These are phyloP conservation scores for Phlyctochytrium arcticum DNA, from an alignment of 192 early-diverging fungal species.

Conservation along the genomic window DNA sequence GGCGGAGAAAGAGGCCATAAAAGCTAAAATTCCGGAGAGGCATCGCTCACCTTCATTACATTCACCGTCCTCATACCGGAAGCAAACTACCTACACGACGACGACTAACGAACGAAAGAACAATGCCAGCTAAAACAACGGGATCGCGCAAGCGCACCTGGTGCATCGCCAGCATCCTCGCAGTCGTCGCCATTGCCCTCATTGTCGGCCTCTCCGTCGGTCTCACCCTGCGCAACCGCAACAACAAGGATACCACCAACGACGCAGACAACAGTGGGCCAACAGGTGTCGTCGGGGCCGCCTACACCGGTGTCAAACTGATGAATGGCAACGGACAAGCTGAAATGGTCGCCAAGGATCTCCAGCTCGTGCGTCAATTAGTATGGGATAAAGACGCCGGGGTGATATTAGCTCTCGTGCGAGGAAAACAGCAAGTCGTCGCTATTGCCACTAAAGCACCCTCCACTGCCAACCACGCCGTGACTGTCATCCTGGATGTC, in stretches of 20 bases:
- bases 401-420: neutral
- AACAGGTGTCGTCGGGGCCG: neutral
- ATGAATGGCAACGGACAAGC: neutral
- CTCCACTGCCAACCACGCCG: neutral
- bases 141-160: too few species aligned
- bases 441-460: neutral
- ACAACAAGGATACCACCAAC: neutral
- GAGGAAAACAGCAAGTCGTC: constrained; percentile 7
- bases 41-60: too few species aligned
- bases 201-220: neutral
- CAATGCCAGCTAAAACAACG: too few species aligned
- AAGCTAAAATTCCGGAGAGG: too few species aligned
- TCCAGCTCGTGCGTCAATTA: neutral
- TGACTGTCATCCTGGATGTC: constrained; percentile 14
- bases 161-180: too few species aligned
- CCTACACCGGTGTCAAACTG: too few species aligned
- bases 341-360: constrained; percentile 2
- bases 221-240: neutral
- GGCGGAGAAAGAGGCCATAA: too few species aligned
- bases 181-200: too few species aligned
- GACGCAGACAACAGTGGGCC: neutral
- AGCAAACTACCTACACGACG: too few species aligned
- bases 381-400: constrained; percentile 1
- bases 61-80: too few species aligned
- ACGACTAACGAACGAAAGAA: too few species aligned